Evolutionary conservation across 2,329 filamentous ascomycete species (phyloP).

Genomic region (Coniochaeta sp.): DNA sequence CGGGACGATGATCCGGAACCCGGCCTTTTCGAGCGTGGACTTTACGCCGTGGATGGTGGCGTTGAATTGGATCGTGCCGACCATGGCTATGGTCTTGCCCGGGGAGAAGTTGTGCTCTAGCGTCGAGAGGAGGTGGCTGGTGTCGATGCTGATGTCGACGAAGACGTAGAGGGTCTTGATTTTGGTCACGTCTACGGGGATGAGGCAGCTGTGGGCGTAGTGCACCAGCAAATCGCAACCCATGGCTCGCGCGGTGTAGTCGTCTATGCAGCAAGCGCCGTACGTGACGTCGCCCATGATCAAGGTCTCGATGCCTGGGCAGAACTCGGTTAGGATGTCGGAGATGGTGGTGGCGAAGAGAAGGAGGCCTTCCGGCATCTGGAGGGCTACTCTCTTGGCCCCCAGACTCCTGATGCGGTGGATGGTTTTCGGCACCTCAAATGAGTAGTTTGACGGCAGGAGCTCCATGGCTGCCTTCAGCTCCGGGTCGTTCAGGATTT

Average conservation of each 20-base stretch:
- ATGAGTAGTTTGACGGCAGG: conserved; percentile 93
- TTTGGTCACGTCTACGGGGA: conserved; percentile 91
- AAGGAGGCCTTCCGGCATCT: conserved; percentile 92
- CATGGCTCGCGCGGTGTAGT: conserved; percentile 90
- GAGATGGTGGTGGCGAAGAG: conserved; percentile 97
- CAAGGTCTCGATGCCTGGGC: conserved; percentile 80
- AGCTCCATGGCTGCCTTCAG: conserved; percentile 83
- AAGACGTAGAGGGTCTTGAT: conserved; percentile 98
- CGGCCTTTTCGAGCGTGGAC: conserved; percentile 69
- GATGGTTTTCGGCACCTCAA: conserved; percentile 97
- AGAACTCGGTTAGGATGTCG: conserved; percentile 92
- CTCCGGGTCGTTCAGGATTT: conserved; percentile 77
- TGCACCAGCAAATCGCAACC: conserved; percentile 93
- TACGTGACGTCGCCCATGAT: conserved; percentile 99
- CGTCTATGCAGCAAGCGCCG: conserved; percentile 96
- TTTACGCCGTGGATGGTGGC: conserved; percentile 86
- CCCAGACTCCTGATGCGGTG: conserved; percentile 78
- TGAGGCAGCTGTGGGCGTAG: conserved; percentile 94
- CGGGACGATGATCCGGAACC: conserved; percentile 79
- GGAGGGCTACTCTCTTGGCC: conserved; percentile 81
- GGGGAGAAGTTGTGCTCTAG: conserved; percentile 80
- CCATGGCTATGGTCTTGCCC: conserved; percentile 82
- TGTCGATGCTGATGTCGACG: conserved; percentile 95
- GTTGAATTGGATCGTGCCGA: conserved; percentile 98
- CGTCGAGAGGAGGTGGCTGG: conserved; percentile 75